Conservation (phyloP, 768 basidiomycete species). For the Brasilioporus rufonigricans region DNA sequence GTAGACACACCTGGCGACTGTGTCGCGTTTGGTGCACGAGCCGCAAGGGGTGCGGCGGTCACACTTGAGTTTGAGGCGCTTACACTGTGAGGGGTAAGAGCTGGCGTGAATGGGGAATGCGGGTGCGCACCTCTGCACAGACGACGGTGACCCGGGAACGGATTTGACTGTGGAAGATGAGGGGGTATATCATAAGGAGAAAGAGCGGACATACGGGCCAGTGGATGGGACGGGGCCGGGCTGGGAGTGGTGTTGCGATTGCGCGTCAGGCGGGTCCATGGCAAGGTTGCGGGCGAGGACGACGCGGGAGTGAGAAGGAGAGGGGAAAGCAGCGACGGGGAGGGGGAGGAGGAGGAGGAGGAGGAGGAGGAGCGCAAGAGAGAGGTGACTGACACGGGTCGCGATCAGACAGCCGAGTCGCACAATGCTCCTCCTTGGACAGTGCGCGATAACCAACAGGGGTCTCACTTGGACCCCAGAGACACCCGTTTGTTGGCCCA, state of each 20-base stretch:
- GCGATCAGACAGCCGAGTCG: slow-evolving; percentile 13
- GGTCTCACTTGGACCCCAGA: slow-evolving; percentile 24
- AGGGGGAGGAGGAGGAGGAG: not conserved
- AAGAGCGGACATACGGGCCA: slow-evolving; percentile 32
- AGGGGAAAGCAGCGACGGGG: too few species aligned
- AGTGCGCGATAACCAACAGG: slow-evolving; percentile 9
- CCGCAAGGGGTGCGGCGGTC: slow-evolving; percentile 77
- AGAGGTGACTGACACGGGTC: not conserved
- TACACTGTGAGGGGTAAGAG: slow-evolving; percentile 52
- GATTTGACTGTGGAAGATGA: slow-evolving; percentile 47
- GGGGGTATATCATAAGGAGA: not conserved
- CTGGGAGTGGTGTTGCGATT: slow-evolving; percentile 18
- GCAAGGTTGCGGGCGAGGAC: not conserved
- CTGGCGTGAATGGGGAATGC: not conserved
- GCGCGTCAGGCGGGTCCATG: slow-evolving; percentile 24
- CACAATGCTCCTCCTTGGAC: slow-evolving; percentile 21
- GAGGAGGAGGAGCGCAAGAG: not conserved
- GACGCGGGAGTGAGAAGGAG: too few species aligned
- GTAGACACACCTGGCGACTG: slow-evolving; percentile 68
- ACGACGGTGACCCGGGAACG: slow-evolving; percentile 79
- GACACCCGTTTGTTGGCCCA: not conserved
- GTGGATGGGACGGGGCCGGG: slow-evolving; percentile 15
- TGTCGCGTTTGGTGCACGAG: slow-evolving; percentile 78
- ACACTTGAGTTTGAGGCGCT: slow-evolving; percentile 84
- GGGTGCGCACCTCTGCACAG: slow-evolving; percentile 67